Conservation (phyloP, 345 rosid species). For the Rubroshorea leprosula region DNA sequence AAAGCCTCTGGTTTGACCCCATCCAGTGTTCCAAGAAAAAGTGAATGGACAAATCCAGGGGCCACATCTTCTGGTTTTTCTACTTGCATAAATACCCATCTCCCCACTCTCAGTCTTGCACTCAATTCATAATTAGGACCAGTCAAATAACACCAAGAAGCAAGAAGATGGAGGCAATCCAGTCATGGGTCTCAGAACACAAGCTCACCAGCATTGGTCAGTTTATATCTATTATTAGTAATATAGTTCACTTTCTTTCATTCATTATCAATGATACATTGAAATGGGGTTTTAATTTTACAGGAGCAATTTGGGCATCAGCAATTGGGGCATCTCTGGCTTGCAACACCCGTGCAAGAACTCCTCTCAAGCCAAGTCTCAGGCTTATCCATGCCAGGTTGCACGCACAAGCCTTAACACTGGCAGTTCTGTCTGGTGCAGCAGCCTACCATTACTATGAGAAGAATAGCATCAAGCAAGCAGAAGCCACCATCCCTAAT, state of each 20-base stretch:
- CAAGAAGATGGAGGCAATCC: slow-evolving; percentile 46
- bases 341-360: slow-evolving; percentile 31
- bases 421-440: slow-evolving; percentile 66
- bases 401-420: slow-evolving; percentile 71
- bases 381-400: slow-evolving; percentile 75
- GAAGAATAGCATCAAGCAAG: slow-evolving; percentile 24
- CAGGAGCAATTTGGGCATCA: slow-evolving; percentile 67
- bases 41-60: too few species aligned
- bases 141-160: neutral
- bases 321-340: slow-evolving; percentile 57
- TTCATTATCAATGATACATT: neutral
- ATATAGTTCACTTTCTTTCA: neutral
- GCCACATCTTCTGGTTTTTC: too few species aligned
- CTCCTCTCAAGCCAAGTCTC: slow-evolving; percentile 60
- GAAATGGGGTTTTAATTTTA: neutral
- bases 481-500: neutral
- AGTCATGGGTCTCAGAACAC: slow-evolving; percentile 62
- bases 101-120: too few species aligned
- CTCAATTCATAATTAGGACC: neutral
- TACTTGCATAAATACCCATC: too few species aligned
- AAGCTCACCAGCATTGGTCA: slow-evolving; percentile 60
- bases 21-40: too few species aligned
- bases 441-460: slow-evolving; percentile 60
- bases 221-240: too few species aligned
- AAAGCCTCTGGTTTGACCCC: too few species aligned